phyloP scores from a whole-genome alignment of 2,329 filamentous ascomycete genomes.

The Xylariaceae sp. region DNA sequence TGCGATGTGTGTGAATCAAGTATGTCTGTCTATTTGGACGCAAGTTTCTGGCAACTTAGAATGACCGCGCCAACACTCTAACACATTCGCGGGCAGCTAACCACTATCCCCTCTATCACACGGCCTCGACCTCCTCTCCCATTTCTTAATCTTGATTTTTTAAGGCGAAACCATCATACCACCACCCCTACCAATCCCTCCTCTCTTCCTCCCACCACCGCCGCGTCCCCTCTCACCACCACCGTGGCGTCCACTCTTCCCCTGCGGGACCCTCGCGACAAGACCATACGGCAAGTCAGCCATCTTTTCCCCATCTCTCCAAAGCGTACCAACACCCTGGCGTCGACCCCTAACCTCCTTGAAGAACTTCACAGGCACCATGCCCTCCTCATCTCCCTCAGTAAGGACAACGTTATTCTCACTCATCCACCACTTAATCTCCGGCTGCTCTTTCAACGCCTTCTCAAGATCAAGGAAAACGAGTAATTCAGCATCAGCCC shows the following conservation, averaged over 20 bases:
- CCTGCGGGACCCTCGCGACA: conserved; percentile 45
- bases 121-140: too few species aligned
- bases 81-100: too few species aligned
- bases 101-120: too few species aligned
- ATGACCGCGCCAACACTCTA: too few species aligned
- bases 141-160: too few species aligned
- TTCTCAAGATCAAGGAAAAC: conserved; percentile 71
- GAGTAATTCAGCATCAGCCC: conserved; percentile 71
- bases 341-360: conserved; percentile 65
- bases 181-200: conserved; percentile 15
- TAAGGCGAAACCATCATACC: conserved; percentile 3
- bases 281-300: conserved; percentile 64
- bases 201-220: conserved; percentile 26
- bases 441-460: conserved; percentile 46
- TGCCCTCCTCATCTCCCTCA: conserved; percentile 55
- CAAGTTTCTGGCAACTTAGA: too few species aligned
- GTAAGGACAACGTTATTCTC: conserved; percentile 75
- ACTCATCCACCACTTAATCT: conserved; percentile 73
- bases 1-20: too few species aligned
- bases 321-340: conserved; percentile 61
- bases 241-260: conserved; percentile 39
- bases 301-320: conserved; percentile 66
- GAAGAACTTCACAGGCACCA: conserved; percentile 68
- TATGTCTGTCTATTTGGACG: too few species aligned
- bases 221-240: conserved; percentile 40